Base-by-base conservation (phyloP, 768 basidiomycete species). In the Pleurotus giganteus region DNA sequence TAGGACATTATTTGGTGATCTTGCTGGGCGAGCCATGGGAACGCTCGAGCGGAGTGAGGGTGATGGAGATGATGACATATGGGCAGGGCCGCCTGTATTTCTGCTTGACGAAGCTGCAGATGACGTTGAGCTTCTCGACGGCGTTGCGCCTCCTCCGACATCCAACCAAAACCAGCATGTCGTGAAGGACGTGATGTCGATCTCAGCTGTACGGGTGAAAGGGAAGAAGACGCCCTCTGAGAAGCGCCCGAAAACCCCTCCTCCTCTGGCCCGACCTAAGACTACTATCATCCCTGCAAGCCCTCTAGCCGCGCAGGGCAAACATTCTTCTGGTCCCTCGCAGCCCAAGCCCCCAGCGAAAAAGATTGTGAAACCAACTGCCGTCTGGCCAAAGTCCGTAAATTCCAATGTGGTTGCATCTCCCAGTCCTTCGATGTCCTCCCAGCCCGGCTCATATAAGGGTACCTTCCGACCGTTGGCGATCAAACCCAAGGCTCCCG, bases 51-150 rank as follows among this genome's bases (percentile, higher is more conserved):
- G 43, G 26, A 47, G 46, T 21, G 19, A 41, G 39, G 28, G 28
- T 28, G 46, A 32, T n/a, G 46, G 46, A 6, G 46, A 28, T 31
- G 46, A 27, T 12, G 28, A 47, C 21, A 47, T 29, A 27, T 47
- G 46, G 46, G 46, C 46, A 13, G 46, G 46, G 9, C 46, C 46
- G 15, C 46, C 46, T 47, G 21, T 47, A 12, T 17, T n/a, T 15
- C 4, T 21, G 21, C 46, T 47, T 47, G 46, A 47, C 46, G 46
- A 47, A 7, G 39, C 39, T 7, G 46, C 21, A 15, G 27, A 15
- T 19, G 28, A 15, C 24, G 46, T 15, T 27, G 46, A 24, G 26
- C n/a, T 24, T 6, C 5, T 7, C 39, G 19, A 41, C 17, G 39
- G 6, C 5, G n/a, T 15, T 15, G 39, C 6, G 39, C 39, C 19